Percentiles rank a stretch among this genome's conserved stretches.
These are phyloP conservation scores for Diaporthe citrichinensis DNA, from an alignment of 2,329 filamentous ascomycete genomes.

Conservation along the genomic window DNA sequence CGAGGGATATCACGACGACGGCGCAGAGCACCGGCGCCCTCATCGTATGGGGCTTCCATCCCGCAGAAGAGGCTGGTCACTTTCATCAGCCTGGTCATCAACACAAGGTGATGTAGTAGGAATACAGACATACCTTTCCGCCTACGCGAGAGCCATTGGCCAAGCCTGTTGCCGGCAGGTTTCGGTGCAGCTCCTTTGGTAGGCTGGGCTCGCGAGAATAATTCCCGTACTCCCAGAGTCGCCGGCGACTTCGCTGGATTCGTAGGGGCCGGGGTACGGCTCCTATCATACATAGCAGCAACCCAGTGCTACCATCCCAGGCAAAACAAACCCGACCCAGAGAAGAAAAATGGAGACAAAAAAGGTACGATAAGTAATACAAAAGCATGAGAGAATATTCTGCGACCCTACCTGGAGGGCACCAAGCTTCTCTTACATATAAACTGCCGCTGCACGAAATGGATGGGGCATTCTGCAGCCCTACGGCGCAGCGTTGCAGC, in stretches of 20 bases:
- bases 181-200: neutral
- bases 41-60: slow-evolving; percentile 57
- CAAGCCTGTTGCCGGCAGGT: neutral
- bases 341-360: neutral
- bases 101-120: neutral
- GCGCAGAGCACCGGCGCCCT: slow-evolving; percentile 53
- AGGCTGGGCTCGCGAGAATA: neutral
- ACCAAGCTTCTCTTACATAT: slow-evolving; percentile 14
- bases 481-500: slow-evolving; percentile 26
- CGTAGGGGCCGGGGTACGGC: neutral
- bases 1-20: slow-evolving; percentile 54
- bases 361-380: neutral
- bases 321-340: neutral
- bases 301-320: neutral
- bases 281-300: neutral
- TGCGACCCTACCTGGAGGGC: neutral
- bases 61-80: slow-evolving; percentile 9
- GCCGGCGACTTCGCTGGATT: slow-evolving; percentile 3
- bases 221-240: neutral
- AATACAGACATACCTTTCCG: neutral
- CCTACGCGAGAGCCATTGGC: neutral
- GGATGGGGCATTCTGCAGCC: slow-evolving; percentile 4
- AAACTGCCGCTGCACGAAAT: slow-evolving; percentile 12
- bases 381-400: neutral
- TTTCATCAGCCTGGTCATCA: neutral